Evolutionary conservation across 1,284 basidiomycete species (phyloP).

Genomic region (Apiotrichum montevideense): DNA sequence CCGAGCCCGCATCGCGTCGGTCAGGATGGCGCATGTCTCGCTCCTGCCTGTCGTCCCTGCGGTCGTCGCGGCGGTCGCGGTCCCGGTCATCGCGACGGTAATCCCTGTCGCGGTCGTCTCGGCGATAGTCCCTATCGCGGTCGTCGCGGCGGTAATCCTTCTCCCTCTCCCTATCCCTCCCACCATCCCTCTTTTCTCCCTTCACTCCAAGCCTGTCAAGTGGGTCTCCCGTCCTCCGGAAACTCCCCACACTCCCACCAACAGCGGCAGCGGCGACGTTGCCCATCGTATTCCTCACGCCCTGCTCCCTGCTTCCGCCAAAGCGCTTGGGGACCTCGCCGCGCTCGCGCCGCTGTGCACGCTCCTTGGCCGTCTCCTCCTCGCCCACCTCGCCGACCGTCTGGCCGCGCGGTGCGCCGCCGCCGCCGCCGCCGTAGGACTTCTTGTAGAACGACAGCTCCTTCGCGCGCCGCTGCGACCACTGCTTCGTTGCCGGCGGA

Average conservation of each 20-base stretch:
- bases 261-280: conserved; percentile 7
- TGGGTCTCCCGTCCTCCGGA: conserved; percentile 33
- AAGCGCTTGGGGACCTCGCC: conserved; percentile 41
- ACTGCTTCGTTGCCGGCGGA: conserved; percentile 12
- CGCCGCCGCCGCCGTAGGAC: conserved; percentile 4
- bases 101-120: conserved; percentile 12
- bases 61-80: neutral
- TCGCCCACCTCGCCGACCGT: conserved; percentile 10
- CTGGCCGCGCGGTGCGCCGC: neutral
- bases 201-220: conserved; percentile 32
- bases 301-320: conserved; percentile 41
- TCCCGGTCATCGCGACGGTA: conserved; percentile 9
- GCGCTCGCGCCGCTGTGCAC: conserved; percentile 33
- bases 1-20: neutral
- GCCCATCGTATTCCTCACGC: conserved; percentile 43
- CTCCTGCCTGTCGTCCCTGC: conserved; percentile 1
- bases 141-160: conserved; percentile 2
- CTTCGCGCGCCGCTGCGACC: conserved; percentile 26
- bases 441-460: conserved; percentile 49
- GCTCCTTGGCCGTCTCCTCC: conserved; percentile 32
- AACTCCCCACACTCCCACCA: conserved; percentile 23
- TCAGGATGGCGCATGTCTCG: conserved; percentile 4
- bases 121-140: neutral
- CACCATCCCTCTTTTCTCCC: conserved; percentile 14
- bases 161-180: too few species aligned